These are phyloP conservation scores for Saccharomyces hybrid DNA, from an alignment of 1,139 yeast species.

Conservation along the genomic window DNA sequence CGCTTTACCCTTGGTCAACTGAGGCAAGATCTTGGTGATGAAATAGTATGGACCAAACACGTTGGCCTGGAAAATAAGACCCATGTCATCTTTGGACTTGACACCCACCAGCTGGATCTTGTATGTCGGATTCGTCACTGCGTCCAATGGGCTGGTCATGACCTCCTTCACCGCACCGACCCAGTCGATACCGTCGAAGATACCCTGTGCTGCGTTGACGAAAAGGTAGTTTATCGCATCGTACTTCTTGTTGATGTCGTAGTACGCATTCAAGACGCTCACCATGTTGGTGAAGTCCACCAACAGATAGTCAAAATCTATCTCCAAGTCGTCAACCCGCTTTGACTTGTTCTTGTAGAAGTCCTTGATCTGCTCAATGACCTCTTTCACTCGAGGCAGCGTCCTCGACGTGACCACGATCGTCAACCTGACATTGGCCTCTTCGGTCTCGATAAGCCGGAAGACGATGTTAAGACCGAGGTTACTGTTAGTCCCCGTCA, in stretches of 20 bases:
- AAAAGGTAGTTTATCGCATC: slow-evolving; percentile 65
- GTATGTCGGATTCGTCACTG: slow-evolving; percentile 78
- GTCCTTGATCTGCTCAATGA: slow-evolving; percentile 53
- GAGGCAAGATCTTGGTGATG: slow-evolving; percentile 50
- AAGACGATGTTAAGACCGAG: slow-evolving; percentile 81
- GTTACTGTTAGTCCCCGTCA: slow-evolving; percentile 67
- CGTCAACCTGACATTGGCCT: slow-evolving; percentile 51
- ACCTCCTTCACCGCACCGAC: slow-evolving; percentile 62
- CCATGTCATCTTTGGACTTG: slow-evolving; percentile 64
- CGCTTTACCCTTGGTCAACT: slow-evolving; percentile 50
- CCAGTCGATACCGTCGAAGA: slow-evolving; percentile 83
- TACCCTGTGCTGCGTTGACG: slow-evolving; percentile 86
- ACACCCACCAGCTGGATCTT: slow-evolving; percentile 75
- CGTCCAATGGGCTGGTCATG: slow-evolving; percentile 55
- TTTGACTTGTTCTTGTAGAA: slow-evolving; percentile 22
- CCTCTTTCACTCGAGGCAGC: slow-evolving; percentile 71
- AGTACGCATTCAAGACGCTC: slow-evolving; percentile 65
- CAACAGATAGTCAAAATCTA: slow-evolving; percentile 79
- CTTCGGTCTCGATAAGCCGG: slow-evolving; percentile 56
- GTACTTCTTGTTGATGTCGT: slow-evolving; percentile 60
- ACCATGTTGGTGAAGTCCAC: slow-evolving; percentile 91
- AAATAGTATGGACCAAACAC: slow-evolving; percentile 91
- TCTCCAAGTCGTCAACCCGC: slow-evolving; percentile 35
- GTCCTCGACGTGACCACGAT: slow-evolving; percentile 84
- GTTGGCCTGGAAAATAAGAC: slow-evolving; percentile 87